Evolutionary conservation across 768 basidiomycete genomes (phyloP).

Genomic region (Trametes meyenii): DNA sequence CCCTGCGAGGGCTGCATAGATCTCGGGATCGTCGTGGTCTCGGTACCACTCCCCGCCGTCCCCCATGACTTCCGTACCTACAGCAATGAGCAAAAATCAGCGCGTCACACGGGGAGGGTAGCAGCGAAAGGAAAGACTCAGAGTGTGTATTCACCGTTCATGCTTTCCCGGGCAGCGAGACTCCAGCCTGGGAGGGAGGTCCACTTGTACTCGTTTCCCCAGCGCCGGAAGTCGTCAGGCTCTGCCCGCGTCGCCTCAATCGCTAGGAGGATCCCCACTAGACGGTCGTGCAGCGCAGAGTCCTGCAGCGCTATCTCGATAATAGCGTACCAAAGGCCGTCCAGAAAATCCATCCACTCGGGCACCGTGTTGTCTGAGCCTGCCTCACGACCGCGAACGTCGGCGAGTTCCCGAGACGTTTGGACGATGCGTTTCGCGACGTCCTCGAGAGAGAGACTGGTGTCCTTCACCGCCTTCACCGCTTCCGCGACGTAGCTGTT

Average conservation of each 20-base stretch:
- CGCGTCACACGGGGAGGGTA: neutral
- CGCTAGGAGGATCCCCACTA: slow-evolving; percentile 1
- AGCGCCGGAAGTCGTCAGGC: slow-evolving; percentile 2
- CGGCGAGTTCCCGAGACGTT: too few species aligned
- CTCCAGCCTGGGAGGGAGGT: slow-evolving; percentile 8
- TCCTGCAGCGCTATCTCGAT: neutral
- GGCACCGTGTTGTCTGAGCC: too few species aligned
- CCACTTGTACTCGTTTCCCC: slow-evolving; percentile 10
- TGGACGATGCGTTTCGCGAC: too few species aligned
- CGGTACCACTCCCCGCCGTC: neutral
- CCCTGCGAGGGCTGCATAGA: slow-evolving; percentile 1
- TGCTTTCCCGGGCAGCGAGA: neutral
- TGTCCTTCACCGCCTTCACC: too few species aligned
- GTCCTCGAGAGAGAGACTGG: too few species aligned
- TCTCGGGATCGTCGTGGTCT: neutral
- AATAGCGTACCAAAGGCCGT: slow-evolving; percentile 2
- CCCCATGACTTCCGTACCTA: neutral
- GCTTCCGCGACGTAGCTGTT: too few species aligned
- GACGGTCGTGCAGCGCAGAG: neutral
- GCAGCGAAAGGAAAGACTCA: neutral
- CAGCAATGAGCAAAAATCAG: neutral
- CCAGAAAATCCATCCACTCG: neutral
- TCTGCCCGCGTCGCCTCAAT: neutral
- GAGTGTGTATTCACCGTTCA: neutral
- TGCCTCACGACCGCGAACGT: too few species aligned